Base-by-base conservation (phyloP, 768 basidiomycete genomes). In the Leccinum longicurvipes region DNA sequence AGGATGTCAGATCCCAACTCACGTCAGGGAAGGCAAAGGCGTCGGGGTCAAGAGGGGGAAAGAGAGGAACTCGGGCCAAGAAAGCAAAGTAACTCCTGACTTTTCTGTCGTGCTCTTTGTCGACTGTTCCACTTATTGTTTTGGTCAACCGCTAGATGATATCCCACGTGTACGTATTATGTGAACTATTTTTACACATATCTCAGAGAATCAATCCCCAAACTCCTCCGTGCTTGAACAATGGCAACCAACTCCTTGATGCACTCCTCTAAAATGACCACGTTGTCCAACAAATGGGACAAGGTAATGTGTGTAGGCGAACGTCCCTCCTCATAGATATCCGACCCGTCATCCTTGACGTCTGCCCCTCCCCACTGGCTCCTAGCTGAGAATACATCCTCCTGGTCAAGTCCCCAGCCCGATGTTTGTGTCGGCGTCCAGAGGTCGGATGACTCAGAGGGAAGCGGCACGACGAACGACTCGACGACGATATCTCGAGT, bases 231-330 rank as follows among this genome's bases (percentile, higher is more conserved):
- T 15, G 90, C 91, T 72, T 91, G 87, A 50, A 94, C 82, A 60
- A 93, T 87, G 14, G 91, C 90, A 14, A 85, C 84, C 31, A 94
- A 75, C 71, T 98, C 96, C 74, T 98, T 98, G 66, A 98, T 88
- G 58, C 87, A 89, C 72, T 98, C 96, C 72, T 98, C 96, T 59
- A 98, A 68, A 39, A 98, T 86, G 28, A 98, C 93, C 28, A 95
- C 88, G 66, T 98, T 98, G 68, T 98, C 96, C 69, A 98, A 74
- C 53, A 98, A 69, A 59, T 82, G 85, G 45, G 91, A 93, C 51
- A 98, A 76, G 8, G 89, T 92, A 25, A 95, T 79, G 19, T 70
- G 77, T 15, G 72, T 68, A 14, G 67, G 54, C 29, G 69, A 74
- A 48, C 62, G 50, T 72, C 70, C 72, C 9, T 73, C 67, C 15